These are phyloP conservation scores for Ogataea populi-albae DNA, from an alignment of 805 yeast genomes.

Conservation along the genomic window DNA sequence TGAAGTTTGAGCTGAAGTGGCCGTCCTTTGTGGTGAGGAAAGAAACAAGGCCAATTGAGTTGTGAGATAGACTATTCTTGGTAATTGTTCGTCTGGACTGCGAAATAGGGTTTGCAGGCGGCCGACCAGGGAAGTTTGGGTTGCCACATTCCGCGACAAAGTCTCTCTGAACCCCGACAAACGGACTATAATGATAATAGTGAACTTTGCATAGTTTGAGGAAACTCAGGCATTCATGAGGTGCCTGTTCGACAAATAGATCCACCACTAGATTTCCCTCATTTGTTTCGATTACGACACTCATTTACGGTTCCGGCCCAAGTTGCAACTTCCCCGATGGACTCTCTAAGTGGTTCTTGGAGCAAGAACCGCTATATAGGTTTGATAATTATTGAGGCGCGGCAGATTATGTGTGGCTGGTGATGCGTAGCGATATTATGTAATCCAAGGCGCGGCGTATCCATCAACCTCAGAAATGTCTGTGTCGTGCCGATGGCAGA, in stretches of 20 bases:
- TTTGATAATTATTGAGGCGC: too few species aligned
- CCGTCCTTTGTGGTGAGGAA: constrained; percentile 7
- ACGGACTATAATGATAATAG: constrained; percentile 51
- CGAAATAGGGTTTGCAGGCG: constrained; percentile 2
- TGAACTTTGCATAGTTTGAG: constrained; percentile 51
- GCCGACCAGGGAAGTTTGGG: constrained; percentile 40
- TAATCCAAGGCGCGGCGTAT: too few species aligned
- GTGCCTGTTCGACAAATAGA: constrained; percentile 34
- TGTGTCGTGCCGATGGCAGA: too few species aligned
- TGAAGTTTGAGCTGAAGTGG: constrained; percentile 35
- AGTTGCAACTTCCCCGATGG: too few species aligned
- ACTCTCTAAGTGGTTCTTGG: too few species aligned
- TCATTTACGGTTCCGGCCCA: too few species aligned
- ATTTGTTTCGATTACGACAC: constrained; percentile 38
- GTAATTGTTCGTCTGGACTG: constrained; percentile 8
- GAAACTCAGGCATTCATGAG: constrained; percentile 44
- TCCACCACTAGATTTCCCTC: constrained; percentile 53
- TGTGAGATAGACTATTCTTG: constrained; percentile 24
- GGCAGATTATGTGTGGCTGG: too few species aligned
- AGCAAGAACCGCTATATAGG: too few species aligned
- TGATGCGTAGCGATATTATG: too few species aligned
- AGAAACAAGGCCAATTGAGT: constrained; percentile 36
- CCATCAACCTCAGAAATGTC: too few species aligned
- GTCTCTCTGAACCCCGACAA: constrained; percentile 42
- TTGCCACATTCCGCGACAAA: constrained; percentile 45